These are phyloP conservation scores for Beauveria bassiana DNA, from an alignment of 2,329 filamentous ascomycete genomes.

Conservation along the genomic window DNA sequence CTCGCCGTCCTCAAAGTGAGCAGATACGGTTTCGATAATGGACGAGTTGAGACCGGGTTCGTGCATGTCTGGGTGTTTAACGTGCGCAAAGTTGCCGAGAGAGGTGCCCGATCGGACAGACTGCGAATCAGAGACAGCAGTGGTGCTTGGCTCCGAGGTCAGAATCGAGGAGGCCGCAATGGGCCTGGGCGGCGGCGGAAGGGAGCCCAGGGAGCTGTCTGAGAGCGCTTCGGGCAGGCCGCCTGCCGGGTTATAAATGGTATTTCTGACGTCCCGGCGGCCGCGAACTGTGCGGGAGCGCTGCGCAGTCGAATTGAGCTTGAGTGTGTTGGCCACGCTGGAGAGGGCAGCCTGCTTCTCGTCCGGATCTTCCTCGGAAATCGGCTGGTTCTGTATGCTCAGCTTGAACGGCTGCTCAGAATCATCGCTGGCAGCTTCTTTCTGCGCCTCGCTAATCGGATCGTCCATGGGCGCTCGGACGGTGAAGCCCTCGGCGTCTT, in stretches of 20 bases:
- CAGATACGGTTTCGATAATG: constrained; percentile 85
- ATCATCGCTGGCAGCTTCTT: constrained; percentile 52
- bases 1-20: constrained; percentile 67
- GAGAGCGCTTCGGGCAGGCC: constrained; percentile 27
- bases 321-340: constrained; percentile 66
- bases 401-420: constrained; percentile 67
- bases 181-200: constrained; percentile 21
- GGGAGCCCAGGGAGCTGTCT: constrained; percentile 21
- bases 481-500: constrained; percentile 69
- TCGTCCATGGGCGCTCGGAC: constrained; percentile 58
- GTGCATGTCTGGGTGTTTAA: constrained; percentile 74
- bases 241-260: constrained; percentile 63
- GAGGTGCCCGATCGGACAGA: constrained; percentile 87
- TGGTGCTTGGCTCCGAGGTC: constrained; percentile 54
- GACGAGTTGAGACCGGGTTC: constrained; percentile 78
- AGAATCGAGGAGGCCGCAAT: constrained; percentile 46
- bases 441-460: constrained; percentile 64
- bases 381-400: constrained; percentile 70
- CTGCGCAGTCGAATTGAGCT: constrained; percentile 56
- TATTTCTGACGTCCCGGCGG: constrained; percentile 85
- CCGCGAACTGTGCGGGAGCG: constrained; percentile 74
- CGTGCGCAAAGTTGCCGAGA: constrained; percentile 58
- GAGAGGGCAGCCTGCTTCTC: constrained; percentile 67
- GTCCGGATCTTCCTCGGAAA: constrained; percentile 68
- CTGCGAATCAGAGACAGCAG: constrained; percentile 69